Percentiles rank a stretch among this genome's conserved stretches.
These are phyloP conservation scores for Dendrobium officinale DNA, from an alignment of 106 monocot species.

Conservation along the genomic window DNA sequence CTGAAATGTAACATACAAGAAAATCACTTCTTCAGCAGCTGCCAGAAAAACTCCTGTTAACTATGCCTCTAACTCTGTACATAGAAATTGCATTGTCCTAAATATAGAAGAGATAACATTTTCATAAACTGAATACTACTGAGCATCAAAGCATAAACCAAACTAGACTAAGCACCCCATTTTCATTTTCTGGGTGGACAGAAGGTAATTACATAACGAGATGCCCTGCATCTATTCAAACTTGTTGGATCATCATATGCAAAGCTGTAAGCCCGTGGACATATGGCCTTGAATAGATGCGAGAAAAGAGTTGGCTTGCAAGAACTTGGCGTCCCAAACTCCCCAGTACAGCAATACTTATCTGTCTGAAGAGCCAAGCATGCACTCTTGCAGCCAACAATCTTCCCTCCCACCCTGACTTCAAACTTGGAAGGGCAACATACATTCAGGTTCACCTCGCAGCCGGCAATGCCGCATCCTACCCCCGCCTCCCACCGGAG, in stretches of 20 bases:
- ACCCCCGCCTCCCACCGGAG: conserved; percentile 36
- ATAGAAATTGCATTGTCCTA: too few relatives aligned
- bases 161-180: background rate
- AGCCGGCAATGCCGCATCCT: conserved; percentile 49
- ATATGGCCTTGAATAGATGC: conserved; percentile 19
- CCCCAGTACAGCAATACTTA: conserved; percentile 23
- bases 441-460: conserved; percentile 51
- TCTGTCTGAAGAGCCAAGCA: conserved; percentile 25
- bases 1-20: too few relatives aligned
- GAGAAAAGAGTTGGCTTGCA: conserved; percentile 25
- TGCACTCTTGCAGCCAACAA: conserved; percentile 62
- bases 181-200: conserved; percentile 15
- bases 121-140: background rate
- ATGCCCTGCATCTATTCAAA: conserved; percentile 17
- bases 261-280: conserved; percentile 18
- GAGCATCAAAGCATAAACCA: background rate
- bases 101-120: too few relatives aligned
- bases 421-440: conserved; percentile 52
- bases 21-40: too few relatives aligned
- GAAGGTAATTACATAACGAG: conserved; percentile 20
- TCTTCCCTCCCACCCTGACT: conserved; percentile 26
- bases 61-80: too few relatives aligned
- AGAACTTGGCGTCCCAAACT: conserved; percentile 13
- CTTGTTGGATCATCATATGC: conserved; percentile 19
- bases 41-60: too few relatives aligned